Percentiles rank a stretch among this genome's conserved stretches.
Conservation (phyloP, 2,329 filamentous ascomycete genomes). For the Cladophialophora immunda region DNA sequence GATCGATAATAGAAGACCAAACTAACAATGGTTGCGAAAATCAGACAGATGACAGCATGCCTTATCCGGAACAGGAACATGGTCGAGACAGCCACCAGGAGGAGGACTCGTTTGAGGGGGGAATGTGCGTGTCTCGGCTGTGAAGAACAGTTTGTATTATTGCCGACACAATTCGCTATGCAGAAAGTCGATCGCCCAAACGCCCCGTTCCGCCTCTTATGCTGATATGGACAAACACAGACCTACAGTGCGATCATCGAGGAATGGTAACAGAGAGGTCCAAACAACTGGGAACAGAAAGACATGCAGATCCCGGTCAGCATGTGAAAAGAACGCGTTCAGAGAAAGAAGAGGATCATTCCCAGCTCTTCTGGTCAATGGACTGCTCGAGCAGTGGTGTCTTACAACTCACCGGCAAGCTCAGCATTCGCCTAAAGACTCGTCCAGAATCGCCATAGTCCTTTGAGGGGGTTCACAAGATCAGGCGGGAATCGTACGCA, state of each 20-base stretch:
- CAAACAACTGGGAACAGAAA: conserved; percentile 7
- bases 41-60: conserved; percentile 29
- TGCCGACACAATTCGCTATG: neutral
- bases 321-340: neutral
- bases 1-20: conserved; percentile 32
- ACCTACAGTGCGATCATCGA: neutral
- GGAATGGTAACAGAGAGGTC: neutral
- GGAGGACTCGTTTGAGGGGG: conserved; percentile 24
- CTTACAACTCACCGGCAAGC: neutral
- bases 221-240: neutral
- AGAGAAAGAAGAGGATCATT: neutral
- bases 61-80: conserved; percentile 36
- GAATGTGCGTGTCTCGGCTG: neutral
- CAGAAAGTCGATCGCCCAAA: neutral
- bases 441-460: neutral
- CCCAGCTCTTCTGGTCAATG: neutral
- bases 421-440: neutral
- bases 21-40: conserved; percentile 23
- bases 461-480: neutral
- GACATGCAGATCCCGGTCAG: neutral
- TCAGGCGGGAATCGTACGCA: neutral
- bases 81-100: conserved; percentile 25
- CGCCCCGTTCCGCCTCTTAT: neutral
- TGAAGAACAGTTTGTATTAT: neutral
- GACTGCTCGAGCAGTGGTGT: neutral